Base-by-base conservation (phyloP, 768 basidiomycete genomes). In the Erythrobasidium yunnanense region DNA sequence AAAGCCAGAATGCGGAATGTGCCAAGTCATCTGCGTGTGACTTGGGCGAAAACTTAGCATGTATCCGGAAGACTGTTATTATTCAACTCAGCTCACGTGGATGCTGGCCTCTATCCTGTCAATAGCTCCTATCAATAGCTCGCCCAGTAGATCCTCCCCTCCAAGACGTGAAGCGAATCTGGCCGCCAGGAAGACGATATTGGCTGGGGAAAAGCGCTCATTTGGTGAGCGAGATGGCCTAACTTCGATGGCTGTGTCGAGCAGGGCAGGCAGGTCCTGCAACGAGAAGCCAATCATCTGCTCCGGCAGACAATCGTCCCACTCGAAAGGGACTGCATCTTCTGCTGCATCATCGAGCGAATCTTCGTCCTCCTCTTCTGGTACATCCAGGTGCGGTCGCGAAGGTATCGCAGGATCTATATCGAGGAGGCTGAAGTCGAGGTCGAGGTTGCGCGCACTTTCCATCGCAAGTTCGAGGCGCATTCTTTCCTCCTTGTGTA, bases 221-320 rank as follows among this genome's bases (percentile, higher is more conserved):
- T 76, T 51, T 1, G 78, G 85, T 54, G 83, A 82, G 51, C 87
- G 79, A 20, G 82, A 80, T 4, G 88, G 84, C 45, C 78, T 82
- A 74, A 85, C 87, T 71, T 85, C 84, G 23, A 82, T 83, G 2
- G 49, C 47, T 32, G 52, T 2, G 38, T 63, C 60, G 74, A 97
- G 86, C 34, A 97, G 77, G 6, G 88, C 84, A 1, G 88, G 84
- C 7, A 97, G 77, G 13, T 85, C 80, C 42, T 83, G 79, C 2
- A 89, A 87, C 17, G 90, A 86, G 78, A 92, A 97, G 18, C 89
- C 93, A 51, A 99, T 87, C 87, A 96, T 91, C 49, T 87, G 83
- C 20, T 86, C 81, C 20, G 81, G 80, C 23, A 87, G 87, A 32
- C 89, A 88, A 84, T 87, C 69, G 45, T 70, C 60, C 74, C 72